Evolutionary conservation across 768 basidiomycete genomes (phyloP).

Genomic region (Lyophyllum atratum): DNA sequence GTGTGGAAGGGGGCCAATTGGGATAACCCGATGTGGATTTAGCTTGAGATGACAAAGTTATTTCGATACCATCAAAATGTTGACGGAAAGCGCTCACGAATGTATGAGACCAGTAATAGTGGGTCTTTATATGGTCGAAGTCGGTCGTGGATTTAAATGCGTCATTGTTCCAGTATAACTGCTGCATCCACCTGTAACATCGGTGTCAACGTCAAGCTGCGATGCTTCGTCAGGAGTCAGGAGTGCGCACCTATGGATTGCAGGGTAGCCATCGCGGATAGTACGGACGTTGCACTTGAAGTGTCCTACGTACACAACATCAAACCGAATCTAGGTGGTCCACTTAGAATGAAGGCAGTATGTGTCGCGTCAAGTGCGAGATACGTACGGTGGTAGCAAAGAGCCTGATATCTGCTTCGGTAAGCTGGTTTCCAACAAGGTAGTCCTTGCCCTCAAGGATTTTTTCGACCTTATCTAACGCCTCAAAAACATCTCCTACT

Average conservation of each 20-base stretch:
- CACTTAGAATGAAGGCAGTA: neutral
- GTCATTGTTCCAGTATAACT: conserved; percentile 86
- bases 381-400: conserved; percentile 84
- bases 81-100: conserved; percentile 28
- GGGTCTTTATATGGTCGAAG: conserved; percentile 84
- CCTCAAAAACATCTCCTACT: conserved; percentile 70
- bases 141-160: conserved; percentile 87
- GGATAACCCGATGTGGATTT: conserved; percentile 75
- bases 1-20: conserved; percentile 68
- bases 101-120: conserved; percentile 67
- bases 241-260: conserved; percentile 58
- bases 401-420: conserved; percentile 81
- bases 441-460: conserved; percentile 80
- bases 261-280: conserved; percentile 86
- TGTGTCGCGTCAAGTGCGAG: neutral
- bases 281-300: conserved; percentile 92
- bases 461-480: conserved; percentile 80
- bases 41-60: conserved; percentile 42
- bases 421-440: conserved; percentile 77
- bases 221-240: neutral
- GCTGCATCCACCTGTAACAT: conserved; percentile 67
- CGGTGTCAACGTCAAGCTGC: neutral
- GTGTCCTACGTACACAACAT: conserved; percentile 84
- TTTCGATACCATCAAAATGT: neutral
- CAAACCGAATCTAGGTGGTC: conserved; percentile 71